phyloP scores from a whole-genome alignment of 1,139 yeast species.

The Blastobotrys proliferans region DNA sequence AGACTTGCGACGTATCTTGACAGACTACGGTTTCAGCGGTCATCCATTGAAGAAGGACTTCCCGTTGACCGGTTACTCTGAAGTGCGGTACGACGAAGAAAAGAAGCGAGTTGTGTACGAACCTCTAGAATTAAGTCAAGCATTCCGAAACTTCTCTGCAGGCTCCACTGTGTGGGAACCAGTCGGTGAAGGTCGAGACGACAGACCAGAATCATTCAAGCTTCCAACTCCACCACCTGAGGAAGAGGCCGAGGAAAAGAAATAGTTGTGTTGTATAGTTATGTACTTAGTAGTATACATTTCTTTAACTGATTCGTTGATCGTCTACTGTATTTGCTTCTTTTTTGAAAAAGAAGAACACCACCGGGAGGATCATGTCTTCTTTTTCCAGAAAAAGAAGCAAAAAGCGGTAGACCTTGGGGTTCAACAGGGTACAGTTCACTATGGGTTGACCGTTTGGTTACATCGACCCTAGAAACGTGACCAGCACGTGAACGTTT shows the following conservation, averaged over 20 bases:
- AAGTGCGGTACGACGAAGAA: constrained; percentile 85
- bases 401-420: too few species aligned
- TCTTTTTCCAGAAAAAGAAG: not conserved
- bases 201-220: constrained; percentile 74
- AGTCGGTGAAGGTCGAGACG: constrained; percentile 82
- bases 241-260: constrained; percentile 35
- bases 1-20: constrained; percentile 83
- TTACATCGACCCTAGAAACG: too few species aligned
- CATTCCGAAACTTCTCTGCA: constrained; percentile 84
- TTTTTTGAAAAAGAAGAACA: not conserved
- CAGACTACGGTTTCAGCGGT: constrained; percentile 91
- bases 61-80: constrained; percentile 90
- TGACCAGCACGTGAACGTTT: too few species aligned
- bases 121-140: constrained; percentile 86
- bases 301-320: too few species aligned
- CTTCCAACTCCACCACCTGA: constrained; percentile 82
- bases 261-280: constrained; percentile 15
- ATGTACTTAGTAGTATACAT: too few species aligned
- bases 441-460: too few species aligned
- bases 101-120: constrained; percentile 86
- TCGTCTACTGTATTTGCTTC: not conserved
- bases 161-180: constrained; percentile 92
- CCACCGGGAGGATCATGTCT: not conserved
- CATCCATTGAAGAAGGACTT: constrained; percentile 89
- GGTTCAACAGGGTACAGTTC: too few species aligned